A percentile compares a stretch with the other conserved stretches of the same genome.
Evolutionary conservation across 257 asterid species (phyloP).

Genomic region (Ilex asprella): DNA sequence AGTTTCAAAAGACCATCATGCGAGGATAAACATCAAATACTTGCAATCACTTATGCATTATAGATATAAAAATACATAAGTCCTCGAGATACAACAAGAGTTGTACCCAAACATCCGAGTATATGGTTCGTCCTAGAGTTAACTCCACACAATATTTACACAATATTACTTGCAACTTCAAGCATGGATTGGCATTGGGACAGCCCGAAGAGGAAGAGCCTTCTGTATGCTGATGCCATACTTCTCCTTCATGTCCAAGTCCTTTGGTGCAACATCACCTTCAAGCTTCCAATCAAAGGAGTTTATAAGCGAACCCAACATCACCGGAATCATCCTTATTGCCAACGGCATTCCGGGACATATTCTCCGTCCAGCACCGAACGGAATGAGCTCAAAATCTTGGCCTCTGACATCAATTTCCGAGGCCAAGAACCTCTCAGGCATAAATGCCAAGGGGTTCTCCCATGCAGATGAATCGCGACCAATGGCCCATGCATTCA

Average conservation of each 20-base stretch:
- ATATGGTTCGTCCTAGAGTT: too few relatives aligned
- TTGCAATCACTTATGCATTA: too few relatives aligned
- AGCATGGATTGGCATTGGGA: slow-evolving; percentile 3
- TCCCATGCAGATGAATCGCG: slow-evolving; percentile 21
- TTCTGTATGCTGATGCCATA: slow-evolving; percentile 27
- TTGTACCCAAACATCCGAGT: too few relatives aligned
- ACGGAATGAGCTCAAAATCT: slow-evolving; percentile 28
- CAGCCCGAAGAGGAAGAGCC: slow-evolving; percentile 16
- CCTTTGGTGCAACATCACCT: slow-evolving; percentile 19
- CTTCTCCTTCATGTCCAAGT: slow-evolving; percentile 26
- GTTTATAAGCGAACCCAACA: slow-evolving; percentile 22
- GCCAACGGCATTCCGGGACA: slow-evolving; percentile 31
- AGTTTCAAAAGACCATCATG: slow-evolving; percentile 7
- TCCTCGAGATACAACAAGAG: too few relatives aligned
- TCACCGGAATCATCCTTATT: slow-evolving; percentile 17
- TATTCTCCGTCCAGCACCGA: slow-evolving; percentile 33
- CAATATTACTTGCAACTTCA: too few relatives aligned
- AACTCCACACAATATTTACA: too few relatives aligned
- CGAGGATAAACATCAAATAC: too few relatives aligned
- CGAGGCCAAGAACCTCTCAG: slow-evolving; percentile 27
- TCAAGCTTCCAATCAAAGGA: slow-evolving; percentile 29
- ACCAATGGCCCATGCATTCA: slow-evolving; percentile 30
- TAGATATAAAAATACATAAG: too few relatives aligned
- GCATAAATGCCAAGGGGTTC: slow-evolving; percentile 17
- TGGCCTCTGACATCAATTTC: slow-evolving; percentile 23